Evolutionary conservation across 352 stramenopile genomes (phyloP), one percentile per base, ranked within the genome.

Genomic region (Phytophthora fragariae): DNA sequence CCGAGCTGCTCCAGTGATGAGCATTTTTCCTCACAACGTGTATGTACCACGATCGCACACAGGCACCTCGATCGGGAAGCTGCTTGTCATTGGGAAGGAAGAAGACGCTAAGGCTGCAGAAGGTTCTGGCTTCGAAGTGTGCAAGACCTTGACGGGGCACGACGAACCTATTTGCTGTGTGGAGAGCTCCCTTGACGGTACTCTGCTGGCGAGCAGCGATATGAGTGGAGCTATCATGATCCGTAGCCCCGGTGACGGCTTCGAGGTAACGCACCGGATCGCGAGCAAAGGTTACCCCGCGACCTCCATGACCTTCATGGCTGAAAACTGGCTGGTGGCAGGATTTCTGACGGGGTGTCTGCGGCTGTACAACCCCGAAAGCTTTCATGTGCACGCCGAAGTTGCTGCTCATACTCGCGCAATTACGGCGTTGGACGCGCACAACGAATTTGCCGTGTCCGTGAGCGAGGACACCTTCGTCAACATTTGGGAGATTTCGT

Each of bases 391-490:
- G 44, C 74, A 87, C 53, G 79, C 88, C 1, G 85, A 95, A 67
- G 73, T 96, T 41, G 84, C 82, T 24, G 89, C 85, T 15, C 88
- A 93, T 62, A 88, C 85, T 8, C 86, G 89, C 2, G 84, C 84
- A 1, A 82, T 94, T 72, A 93, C 85, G 1, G 88, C 82, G 10
- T 56, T 95, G 21, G 88, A 92, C 54, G 68, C 77, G 29, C 70
- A 73, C 46, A 86, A 88, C 29, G 73, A 83, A 47, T 73, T 79
- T 54, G 63, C 91, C 49, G 86, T 83, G 56, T 90, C 84, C 1
- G 86, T 94, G 41, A 83, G 86, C 9, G 86, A 95, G 62, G 84
- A 96, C 67, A 93, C 84, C 11, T 96, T 91, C 70, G 55, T 94
- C 54, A 93, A 96, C 63, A 82, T 94, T 53, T 95, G 88, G 86